Evolutionary conservation across 192 early-diverging fungal species (phyloP).

Genomic region (Jimgerdemannia lactiflua): DNA sequence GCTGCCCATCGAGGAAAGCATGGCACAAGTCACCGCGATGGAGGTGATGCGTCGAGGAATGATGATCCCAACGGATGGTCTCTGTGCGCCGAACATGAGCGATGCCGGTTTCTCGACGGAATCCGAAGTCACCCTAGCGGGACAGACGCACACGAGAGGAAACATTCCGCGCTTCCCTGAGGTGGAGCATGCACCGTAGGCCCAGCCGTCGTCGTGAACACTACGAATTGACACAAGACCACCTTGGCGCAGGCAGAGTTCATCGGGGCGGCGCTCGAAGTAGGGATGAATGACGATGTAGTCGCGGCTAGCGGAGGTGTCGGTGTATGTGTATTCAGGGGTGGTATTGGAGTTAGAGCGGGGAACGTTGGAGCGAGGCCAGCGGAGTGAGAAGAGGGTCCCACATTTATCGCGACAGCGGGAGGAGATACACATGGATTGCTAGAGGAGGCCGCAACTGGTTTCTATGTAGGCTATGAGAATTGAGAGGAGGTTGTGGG

Average conservation of each 20-base stretch:
- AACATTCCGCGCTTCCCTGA: constrained; percentile 71
- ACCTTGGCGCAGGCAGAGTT: constrained; percentile 59
- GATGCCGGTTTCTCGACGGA: neutral
- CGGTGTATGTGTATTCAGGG: neutral
- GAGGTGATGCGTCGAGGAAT: neutral
- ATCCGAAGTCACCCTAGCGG: neutral
- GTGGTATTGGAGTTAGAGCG: neutral
- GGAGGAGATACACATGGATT: no score
- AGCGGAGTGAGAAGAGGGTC: neutral
- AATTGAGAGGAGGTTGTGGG: no score
- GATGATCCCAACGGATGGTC: neutral
- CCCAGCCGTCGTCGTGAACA: constrained; percentile 88
- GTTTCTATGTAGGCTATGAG: no score
- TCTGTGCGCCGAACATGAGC: neutral
- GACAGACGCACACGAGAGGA: constrained; percentile 69
- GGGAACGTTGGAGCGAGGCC: neutral
- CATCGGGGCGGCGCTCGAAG: constrained; percentile 63
- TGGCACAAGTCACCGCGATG: neutral
- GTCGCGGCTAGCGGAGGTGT: neutral
- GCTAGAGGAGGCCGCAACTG: no score
- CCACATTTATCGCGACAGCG: no score
- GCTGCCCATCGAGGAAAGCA: neutral
- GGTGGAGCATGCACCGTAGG: constrained; percentile 69
- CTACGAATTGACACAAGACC: constrained; percentile 65
- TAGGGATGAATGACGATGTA: constrained; percentile 51